Base-by-base conservation (phyloP, 768 basidiomycete genomes). In the Xerocomellus dryophilus region DNA sequence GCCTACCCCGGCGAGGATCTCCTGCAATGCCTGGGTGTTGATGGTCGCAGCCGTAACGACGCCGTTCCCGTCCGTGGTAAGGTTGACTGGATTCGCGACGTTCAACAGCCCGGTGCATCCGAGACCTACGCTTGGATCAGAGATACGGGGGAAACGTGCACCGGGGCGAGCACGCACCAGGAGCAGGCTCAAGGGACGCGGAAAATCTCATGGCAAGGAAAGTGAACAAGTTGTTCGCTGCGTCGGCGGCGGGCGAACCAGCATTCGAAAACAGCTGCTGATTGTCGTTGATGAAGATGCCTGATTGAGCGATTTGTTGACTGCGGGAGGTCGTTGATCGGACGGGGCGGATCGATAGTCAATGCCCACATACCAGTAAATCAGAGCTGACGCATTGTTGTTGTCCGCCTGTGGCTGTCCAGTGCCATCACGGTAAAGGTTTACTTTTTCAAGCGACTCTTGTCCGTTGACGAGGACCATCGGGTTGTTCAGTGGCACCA, bases 181-280 rank as follows among this genome's bases (percentile, higher is more conserved):
- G 64, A 42, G 51, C 53, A 36, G 66, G 66, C 12, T 61, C 64
- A 43, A 66, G 56, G 1, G 66, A 49, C 9, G 40, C 32, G 2
- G 66, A 66, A 40, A 66, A 68, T 43, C 66, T 63, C 66, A 66
- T 63, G 14, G 66, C 61, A n/a, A 66, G 58, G 53, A 66, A 66
- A 12, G 66, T 66, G 43, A 68, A 66, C 43, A 66, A 34, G 29
- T 61, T 66, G 11, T 54, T 66, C 8, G 64, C 66, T 53, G 12
- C 11, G 25, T 38, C 6, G 5, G 66, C 9, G 20, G 66, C 66
- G 11, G 66, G 66, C 7, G 66, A 68, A 23, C 39, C 43, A 14
- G 43, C 29, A 38, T 57, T 53, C n/a, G 56, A 31, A 35, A 66
- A 66, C 11, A 56, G 2, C 7, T 56, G 47, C 38, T 68, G 54